Base-by-base conservation (phyloP, 208 protist species). In the Trypanosoma scelopori region DNA sequence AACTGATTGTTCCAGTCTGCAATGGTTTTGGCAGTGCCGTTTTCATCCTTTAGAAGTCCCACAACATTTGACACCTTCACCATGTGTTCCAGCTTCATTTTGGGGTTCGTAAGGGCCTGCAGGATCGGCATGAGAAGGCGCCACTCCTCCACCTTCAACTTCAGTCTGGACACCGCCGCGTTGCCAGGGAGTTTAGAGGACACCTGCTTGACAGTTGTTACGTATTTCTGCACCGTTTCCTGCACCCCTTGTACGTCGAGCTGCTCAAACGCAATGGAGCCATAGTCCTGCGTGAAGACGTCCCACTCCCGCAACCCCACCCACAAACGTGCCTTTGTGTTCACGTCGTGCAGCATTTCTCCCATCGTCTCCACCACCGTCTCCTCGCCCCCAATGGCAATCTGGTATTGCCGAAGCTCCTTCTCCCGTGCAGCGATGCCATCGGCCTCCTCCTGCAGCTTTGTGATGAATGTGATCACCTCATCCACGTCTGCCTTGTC, bases 91-190 rank as follows among this genome's bases (percentile, higher is more conserved):
- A 76, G 47, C 79, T 97, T 95, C 41, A 99, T 76, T 41, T 94
- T 91, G 1, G 86, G 82, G 72, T 99, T 99, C 13, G 85, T 92
- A 27, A 99, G 81, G 18, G 94, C 93, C 55, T 77, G 73, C 42
- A 98, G 77, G n/a, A 97, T 80, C 5, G 97, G 98, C 63, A 97
- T 71, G 37, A 95, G 78, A 62, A 91, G 69, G 28, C 94, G 95
- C 88, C 96, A 98, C 55, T 95, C 85, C 56, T 99, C 96, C 9
- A 98, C 92, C 46, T 78, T 85, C 43, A 73, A 79, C 58, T 84
- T 85, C 46, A 98, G 81, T 60, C 78, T 76, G 5, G 82, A 79
- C 45, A 96, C 89, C 13, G 94, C 93, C 22, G 82, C 79, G 70
- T 94, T 95, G 65, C 74, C 73, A 1, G 83, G 61, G 63, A 96